A percentile compares a stretch with the other conserved stretches of the same genome.
phyloP scores from a whole-genome alignment of 352 stramenopile species.

The Halophytophthora batemanensis region DNA sequence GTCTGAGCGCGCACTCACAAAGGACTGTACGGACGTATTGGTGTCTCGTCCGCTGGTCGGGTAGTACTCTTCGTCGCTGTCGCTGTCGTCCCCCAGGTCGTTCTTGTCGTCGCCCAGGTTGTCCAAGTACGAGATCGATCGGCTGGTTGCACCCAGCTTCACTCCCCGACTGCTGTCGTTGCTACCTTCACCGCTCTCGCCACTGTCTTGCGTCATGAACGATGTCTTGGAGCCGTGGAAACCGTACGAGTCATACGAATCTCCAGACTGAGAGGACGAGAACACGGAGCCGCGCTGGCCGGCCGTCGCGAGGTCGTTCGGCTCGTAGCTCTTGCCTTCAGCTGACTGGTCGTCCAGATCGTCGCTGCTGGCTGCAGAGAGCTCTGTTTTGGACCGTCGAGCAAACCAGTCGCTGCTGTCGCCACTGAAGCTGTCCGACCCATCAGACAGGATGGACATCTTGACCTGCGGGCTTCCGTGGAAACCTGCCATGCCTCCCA shows the following conservation, averaged over 20 bases:
- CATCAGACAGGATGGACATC: constrained; percentile 46
- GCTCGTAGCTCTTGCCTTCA: constrained; percentile 1
- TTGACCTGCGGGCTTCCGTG: constrained; percentile 29
- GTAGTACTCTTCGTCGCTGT: constrained; percentile 25
- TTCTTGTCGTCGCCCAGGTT: constrained; percentile 4
- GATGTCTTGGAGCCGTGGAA: neutral
- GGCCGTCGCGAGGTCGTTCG: constrained; percentile 17
- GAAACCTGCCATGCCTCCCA: constrained; percentile 12
- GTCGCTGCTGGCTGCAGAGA: constrained; percentile 17
- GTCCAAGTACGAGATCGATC: constrained; percentile 7
- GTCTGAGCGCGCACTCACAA: constrained; percentile 56
- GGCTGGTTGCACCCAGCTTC: constrained; percentile 15
- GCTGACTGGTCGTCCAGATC: constrained; percentile 21
- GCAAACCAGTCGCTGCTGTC: constrained; percentile 46
- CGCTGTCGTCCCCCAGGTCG: constrained; percentile 28
- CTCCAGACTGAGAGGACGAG: constrained; percentile 1
- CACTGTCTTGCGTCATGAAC: neutral
- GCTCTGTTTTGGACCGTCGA: constrained; percentile 40
- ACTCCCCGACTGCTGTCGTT: constrained; percentile 9
- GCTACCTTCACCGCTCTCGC: constrained; percentile 8
- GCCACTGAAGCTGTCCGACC: constrained; percentile 34
- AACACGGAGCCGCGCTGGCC: constrained; percentile 33
- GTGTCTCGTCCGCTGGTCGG: constrained; percentile 25
- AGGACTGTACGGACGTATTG: constrained; percentile 45
- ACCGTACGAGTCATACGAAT: constrained; percentile 29